Evolutionary conservation across 352 stramenopile genomes (phyloP).

Genomic region (Pelagophyceae sp.): DNA sequence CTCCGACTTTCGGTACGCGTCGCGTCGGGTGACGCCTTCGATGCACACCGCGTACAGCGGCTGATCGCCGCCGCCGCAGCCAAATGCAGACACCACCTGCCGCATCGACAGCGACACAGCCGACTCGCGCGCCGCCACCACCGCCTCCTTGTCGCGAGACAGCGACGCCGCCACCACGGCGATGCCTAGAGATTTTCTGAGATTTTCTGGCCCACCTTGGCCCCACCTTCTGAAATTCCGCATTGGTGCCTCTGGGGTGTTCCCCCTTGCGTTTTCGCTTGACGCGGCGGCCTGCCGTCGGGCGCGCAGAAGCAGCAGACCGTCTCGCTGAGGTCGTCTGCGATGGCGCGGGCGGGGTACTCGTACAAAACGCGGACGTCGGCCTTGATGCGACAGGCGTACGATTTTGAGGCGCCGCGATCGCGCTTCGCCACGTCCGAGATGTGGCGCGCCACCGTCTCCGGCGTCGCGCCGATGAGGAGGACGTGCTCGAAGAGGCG

Average conservation of each 20-base stretch:
- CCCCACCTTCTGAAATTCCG: too few relatives aligned
- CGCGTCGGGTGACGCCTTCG: not conserved
- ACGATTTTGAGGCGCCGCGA: not conserved
- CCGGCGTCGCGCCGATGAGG: not conserved
- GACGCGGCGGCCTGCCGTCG: not conserved
- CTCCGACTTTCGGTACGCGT: not conserved
- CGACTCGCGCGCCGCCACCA: too few relatives aligned
- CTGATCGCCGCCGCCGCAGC: not conserved
- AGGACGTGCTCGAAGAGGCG: not conserved
- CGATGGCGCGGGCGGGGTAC: not conserved
- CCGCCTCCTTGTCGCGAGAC: too few relatives aligned
- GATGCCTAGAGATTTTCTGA: too few relatives aligned
- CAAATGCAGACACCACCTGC: too few relatives aligned
- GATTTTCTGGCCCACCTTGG: too few relatives aligned
- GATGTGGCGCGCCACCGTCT: not conserved
- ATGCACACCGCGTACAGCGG: not conserved
- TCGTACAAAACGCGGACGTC: not conserved
- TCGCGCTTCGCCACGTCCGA: not conserved
- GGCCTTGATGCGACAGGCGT: not conserved
- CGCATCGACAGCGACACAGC: too few relatives aligned
- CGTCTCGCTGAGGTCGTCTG: not conserved
- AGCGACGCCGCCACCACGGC: too few relatives aligned
- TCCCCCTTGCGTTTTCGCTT: not conserved
- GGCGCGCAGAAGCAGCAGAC: constrained; percentile 6
- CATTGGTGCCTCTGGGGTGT: too few relatives aligned